Base-by-base conservation (phyloP, 257 asterid genomes). In the Plantago ovata region DNA sequence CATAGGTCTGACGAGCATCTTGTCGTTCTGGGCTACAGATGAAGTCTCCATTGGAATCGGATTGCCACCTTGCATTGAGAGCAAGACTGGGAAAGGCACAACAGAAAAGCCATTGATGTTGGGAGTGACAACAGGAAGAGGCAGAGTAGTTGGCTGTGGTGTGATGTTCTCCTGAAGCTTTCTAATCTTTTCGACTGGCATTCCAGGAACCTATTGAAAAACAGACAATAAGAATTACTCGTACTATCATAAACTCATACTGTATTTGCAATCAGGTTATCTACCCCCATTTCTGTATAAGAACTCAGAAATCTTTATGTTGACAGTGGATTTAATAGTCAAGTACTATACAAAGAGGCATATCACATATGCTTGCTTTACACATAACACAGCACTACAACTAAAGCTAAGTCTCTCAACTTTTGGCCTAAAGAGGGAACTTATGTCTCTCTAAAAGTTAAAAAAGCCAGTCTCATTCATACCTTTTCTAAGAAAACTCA, bases 201-300 rank as follows among this genome's bases (percentile, higher is more conserved):
- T 48, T 28, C 76, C 57, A 71, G 87, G 56, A 49, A 81, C 96
- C 98, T 91, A 70, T 63, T 56, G 52, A 60, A 53, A 61, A 44
- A 39, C 36, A 33, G 33, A 50, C 44, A n/a, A 60, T 36, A 9
- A 48, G 20, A 45, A 16, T 40, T 6, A 60, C 40, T 55, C n/a
- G n/a, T n/a, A n/a, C n/a, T n/a, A n/a, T n/a, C n/a, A n/a, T n/a
- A n/a, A n/a, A n/a, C n/a, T n/a, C n/a, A n/a, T n/a, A n/a, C n/a
- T n/a, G n/a, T n/a, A n/a, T n/a, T n/a, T n/a, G n/a, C n/a, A n/a
- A 13, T 60, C 24, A 52, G 58, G 40, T 39, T 38, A n/a, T 36
- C 19, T 2, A n/a, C n/a, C n/a, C n/a, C 23, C 33, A 8, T 56
- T 46, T 56, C 38, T 51, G 40, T 21, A 44, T 18, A 13, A 7